Evolutionary conservation across 352 stramenopile genomes (phyloP).

Genomic region (Aphanomyces euteiches): DNA sequence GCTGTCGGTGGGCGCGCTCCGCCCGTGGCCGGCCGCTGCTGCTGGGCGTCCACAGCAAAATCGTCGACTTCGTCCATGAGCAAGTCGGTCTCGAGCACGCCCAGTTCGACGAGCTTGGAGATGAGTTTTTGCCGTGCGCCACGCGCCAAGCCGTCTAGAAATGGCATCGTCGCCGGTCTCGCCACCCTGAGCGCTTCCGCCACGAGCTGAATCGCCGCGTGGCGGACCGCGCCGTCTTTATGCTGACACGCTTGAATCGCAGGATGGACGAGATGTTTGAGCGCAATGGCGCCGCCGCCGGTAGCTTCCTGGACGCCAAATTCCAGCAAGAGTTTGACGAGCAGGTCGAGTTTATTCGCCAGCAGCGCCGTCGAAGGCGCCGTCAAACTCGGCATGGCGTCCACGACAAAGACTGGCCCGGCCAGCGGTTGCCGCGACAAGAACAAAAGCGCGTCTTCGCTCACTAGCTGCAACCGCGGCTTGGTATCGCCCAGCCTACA

Average conservation of each 20-base stretch:
- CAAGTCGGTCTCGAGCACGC: conserved; percentile 67
- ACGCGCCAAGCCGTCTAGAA: conserved; percentile 58
- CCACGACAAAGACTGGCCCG: conserved; percentile 63
- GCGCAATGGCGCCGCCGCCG: conserved; percentile 36
- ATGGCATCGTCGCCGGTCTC: conserved; percentile 58
- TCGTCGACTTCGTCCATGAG: conserved; percentile 84
- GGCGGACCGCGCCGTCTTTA: conserved; percentile 62
- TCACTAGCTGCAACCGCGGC: conserved; percentile 58
- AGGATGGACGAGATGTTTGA: conserved; percentile 67
- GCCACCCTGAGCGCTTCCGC: conserved; percentile 49
- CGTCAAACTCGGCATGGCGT: conserved; percentile 58
- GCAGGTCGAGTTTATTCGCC: conserved; percentile 62
- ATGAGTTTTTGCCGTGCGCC: conserved; percentile 74
- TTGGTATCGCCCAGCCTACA: conserved; percentile 57
- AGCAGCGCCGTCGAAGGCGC: conserved; percentile 57
- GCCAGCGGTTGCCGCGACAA: conserved; percentile 55
- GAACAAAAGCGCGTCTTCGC: conserved; percentile 68
- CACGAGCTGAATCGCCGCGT: conserved; percentile 65
- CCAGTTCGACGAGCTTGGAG: conserved; percentile 67
- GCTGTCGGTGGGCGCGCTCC: conserved; percentile 59
- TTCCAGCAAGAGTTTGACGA: conserved; percentile 74
- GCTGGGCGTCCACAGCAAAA: conserved; percentile 48
- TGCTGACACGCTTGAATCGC: conserved; percentile 68
- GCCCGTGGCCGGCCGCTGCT: conserved; percentile 51
- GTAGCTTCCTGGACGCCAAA: conserved; percentile 64